These are phyloP conservation scores for Rheum nobile DNA, from an alignment of 148 eudicot genomes.

Conservation along the genomic window DNA sequence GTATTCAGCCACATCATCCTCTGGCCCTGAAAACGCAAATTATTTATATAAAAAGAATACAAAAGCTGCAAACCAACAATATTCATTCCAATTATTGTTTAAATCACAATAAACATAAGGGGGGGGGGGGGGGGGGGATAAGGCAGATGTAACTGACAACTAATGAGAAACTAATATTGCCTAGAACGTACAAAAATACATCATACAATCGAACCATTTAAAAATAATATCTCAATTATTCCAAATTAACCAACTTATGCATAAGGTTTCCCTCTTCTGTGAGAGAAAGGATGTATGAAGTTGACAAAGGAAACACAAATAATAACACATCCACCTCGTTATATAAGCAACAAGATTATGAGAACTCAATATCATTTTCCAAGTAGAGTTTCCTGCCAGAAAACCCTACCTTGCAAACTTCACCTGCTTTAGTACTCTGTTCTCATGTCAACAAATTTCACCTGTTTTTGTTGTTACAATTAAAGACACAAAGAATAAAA, in stretches of 20 bases:
- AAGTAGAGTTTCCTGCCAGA: not conserved
- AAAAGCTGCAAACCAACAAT: not conserved
- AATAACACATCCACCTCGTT: too few relatives aligned
- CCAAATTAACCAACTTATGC: not conserved
- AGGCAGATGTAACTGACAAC: not conserved
- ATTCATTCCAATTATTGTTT: not conserved
- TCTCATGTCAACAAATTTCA: too few relatives aligned
- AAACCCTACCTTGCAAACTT: not conserved
- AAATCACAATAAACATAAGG: not conserved
- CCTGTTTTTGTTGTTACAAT: not conserved
- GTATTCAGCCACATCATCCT: conserved; percentile 69
- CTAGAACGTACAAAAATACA: not conserved
- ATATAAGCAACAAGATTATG: too few relatives aligned
- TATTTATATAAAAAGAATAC: not conserved
- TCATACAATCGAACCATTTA: not conserved
- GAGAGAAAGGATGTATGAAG: not conserved
- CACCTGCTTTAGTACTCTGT: not conserved
- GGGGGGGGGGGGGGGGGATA: too few relatives aligned
- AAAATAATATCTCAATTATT: not conserved
- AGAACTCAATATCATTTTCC: not conserved
- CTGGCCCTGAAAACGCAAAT: conserved; percentile 32
- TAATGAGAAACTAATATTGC: not conserved
- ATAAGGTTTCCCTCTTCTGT: not conserved
- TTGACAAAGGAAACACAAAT: too few relatives aligned
- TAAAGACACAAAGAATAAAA: not conserved